Conservation (phyloP, 2,329 filamentous ascomycete genomes). For the Aureobasidium sp. region DNA sequence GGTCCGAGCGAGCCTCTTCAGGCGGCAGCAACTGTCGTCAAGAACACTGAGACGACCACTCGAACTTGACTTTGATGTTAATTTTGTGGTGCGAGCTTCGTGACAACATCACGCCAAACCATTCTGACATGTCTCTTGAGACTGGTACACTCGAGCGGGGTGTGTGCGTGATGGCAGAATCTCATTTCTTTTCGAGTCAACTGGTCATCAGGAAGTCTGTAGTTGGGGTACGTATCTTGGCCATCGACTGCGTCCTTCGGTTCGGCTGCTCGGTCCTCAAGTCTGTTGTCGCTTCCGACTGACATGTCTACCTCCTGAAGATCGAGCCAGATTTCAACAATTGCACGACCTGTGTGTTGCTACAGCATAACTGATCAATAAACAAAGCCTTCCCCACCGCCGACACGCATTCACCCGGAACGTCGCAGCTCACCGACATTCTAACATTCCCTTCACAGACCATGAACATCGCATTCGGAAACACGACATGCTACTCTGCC, state of each 20-base stretch:
- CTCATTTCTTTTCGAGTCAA: conserved; percentile 7
- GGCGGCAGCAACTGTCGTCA: not conserved
- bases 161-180: not conserved
- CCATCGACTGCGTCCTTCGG: not conserved
- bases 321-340: not conserved
- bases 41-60: not conserved
- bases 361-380: conserved; percentile 1
- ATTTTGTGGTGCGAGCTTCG: not conserved
- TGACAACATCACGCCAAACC: not conserved
- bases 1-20: not conserved
- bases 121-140: not conserved
- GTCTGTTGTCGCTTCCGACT: not conserved
- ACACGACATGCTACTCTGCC: not conserved
- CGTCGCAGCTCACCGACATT: conserved; percentile 5
- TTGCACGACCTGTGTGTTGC: not conserved
- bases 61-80: not conserved
- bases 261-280: not conserved
- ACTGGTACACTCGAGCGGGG: not conserved
- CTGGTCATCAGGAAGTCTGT: not conserved
- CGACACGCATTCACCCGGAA: not conserved
- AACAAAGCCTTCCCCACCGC: not conserved
- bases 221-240: conserved; percentile 3
- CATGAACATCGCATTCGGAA: not conserved
- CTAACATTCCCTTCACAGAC: not conserved
- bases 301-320: not conserved